These are phyloP conservation scores for Sedum album DNA, from an alignment of 164 flowering plant genomes.

Conservation along the genomic window DNA sequence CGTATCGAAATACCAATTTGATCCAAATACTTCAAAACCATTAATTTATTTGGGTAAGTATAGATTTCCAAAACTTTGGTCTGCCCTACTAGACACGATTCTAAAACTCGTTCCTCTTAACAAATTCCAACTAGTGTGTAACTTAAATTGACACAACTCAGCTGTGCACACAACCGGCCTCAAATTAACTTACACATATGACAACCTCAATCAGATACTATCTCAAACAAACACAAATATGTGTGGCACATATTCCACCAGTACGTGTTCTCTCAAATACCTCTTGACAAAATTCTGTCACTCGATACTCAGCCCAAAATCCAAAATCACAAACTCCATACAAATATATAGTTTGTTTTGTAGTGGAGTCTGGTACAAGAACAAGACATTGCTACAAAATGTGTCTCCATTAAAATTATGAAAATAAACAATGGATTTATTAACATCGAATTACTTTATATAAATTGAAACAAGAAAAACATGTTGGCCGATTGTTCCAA, in stretches of 20 bases:
- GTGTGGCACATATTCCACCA: neutral
- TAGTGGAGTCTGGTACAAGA: neutral
- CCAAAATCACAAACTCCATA: neutral
- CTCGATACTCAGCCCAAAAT: neutral
- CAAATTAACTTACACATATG: neutral
- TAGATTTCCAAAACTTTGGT: no score
- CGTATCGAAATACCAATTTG: no score
- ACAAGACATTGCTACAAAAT: neutral
- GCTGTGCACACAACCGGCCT: no score
- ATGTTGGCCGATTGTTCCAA: neutral
- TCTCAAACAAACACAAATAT: neutral
- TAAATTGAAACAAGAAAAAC: neutral
- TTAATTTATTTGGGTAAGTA: no score
- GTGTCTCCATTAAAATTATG: neutral
- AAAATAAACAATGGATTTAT: neutral
- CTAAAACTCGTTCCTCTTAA: no score
- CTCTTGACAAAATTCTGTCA: neutral
- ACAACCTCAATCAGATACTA: neutral
- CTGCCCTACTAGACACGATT: no score
- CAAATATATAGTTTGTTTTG: neutral
- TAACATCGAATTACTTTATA: neutral
- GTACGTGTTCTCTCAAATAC: neutral
- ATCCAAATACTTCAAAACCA: no score
- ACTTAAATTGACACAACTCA: no score
- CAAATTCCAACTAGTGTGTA: no score